phyloP scores from a whole-genome alignment of 352 stramenopile genomes.

The Lagenidium giganteum region DNA sequence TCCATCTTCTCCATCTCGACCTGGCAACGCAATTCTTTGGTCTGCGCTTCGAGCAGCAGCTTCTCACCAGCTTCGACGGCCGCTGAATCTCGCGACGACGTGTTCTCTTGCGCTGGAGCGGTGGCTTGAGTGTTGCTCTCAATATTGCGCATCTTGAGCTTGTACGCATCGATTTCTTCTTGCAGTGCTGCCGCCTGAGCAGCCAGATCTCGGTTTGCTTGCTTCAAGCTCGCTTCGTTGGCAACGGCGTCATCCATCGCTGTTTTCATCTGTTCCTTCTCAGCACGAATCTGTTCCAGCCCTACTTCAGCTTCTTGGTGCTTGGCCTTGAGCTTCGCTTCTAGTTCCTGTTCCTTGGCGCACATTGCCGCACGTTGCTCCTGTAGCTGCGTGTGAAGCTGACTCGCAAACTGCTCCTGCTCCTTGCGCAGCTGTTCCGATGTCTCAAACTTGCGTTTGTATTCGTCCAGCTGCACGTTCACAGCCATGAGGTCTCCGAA shows the following conservation, averaged over 20 bases:
- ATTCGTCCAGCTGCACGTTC: constrained; percentile 73
- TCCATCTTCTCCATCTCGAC: constrained; percentile 75
- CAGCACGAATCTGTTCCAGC: constrained; percentile 26
- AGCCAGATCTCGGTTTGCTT: constrained; percentile 24
- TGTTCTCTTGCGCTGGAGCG: too few species aligned
- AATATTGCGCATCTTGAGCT: constrained; percentile 22
- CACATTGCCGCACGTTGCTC: constrained; percentile 31
- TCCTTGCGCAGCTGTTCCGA: constrained; percentile 67
- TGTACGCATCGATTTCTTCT: constrained; percentile 36
- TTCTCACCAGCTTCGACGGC: constrained; percentile 36
- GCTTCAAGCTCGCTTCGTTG: constrained; percentile 26
- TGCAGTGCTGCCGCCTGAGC: constrained; percentile 25
- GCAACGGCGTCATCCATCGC: constrained; percentile 29
- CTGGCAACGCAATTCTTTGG: constrained; percentile 59
- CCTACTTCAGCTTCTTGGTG: constrained; percentile 22
- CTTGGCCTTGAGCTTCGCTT: constrained; percentile 38
- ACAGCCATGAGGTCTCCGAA: constrained; percentile 69
- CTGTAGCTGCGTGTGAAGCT: constrained; percentile 52
- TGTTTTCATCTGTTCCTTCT: constrained; percentile 36
- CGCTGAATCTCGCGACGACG: not conserved
- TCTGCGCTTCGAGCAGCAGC: constrained; percentile 62
- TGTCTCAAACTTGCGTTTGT: constrained; percentile 54
- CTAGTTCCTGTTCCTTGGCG: constrained; percentile 39
- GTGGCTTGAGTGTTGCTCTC: constrained; percentile 11
- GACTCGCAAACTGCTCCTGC: constrained; percentile 42